Percentiles rank a stretch among this genome's conserved stretches.
Evolutionary conservation across 1,284 basidiomycete species (phyloP).

Genomic region (Tilletia indica): DNA sequence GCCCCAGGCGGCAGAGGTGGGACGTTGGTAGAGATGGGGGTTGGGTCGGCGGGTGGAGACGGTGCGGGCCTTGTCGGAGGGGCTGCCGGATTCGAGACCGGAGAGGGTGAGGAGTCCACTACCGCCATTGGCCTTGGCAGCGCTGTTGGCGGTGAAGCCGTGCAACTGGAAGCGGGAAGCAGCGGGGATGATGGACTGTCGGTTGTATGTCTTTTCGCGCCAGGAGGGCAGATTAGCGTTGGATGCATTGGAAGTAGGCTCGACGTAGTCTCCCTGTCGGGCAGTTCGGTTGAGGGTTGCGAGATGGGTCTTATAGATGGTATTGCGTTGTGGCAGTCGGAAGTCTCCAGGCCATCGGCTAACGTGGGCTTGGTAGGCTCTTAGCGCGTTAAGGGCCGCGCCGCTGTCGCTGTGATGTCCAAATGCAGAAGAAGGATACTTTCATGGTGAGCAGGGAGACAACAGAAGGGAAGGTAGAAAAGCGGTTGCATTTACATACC

Average conservation of each 20-base stretch:
- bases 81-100: slow-evolving; percentile 22
- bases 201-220: slow-evolving; percentile 46
- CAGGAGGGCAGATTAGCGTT: slow-evolving; percentile 27
- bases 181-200: slow-evolving; percentile 35
- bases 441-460: no score
- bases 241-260: slow-evolving; percentile 26
- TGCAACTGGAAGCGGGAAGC: slow-evolving; percentile 44
- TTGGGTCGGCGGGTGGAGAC: slow-evolving; percentile 44
- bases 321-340: slow-evolving; percentile 49
- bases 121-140: slow-evolving; percentile 23
- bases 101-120: not conserved
- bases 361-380: slow-evolving; percentile 52
- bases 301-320: slow-evolving; percentile 47
- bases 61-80: slow-evolving; percentile 38
- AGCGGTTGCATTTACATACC: slow-evolving; percentile 12
- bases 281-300: slow-evolving; percentile 41
- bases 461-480: not conserved
- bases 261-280: slow-evolving; percentile 31
- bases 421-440: no score
- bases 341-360: slow-evolving; percentile 49
- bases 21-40: slow-evolving; percentile 28
- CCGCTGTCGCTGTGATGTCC: slow-evolving; percentile 24
- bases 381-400: slow-evolving; percentile 41
- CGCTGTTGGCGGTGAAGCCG: slow-evolving; percentile 38
- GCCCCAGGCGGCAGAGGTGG: slow-evolving; percentile 43